Base-by-base conservation (phyloP, 1,284 basidiomycete genomes). In the Testicularia cyperi region DNA sequence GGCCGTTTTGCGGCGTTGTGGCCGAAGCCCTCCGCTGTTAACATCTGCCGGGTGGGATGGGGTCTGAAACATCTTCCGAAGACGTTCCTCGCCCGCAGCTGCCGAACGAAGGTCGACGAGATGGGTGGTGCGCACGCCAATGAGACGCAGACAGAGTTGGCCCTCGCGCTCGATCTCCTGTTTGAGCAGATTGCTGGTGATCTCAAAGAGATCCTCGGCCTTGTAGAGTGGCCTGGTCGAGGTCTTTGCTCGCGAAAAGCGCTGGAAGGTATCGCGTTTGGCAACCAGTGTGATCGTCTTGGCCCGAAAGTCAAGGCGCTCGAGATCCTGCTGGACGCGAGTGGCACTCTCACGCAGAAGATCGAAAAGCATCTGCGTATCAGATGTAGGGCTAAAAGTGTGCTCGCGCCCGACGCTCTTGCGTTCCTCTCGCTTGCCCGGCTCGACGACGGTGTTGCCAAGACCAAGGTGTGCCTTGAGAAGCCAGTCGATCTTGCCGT, bases 381-480 rank as follows among this genome's bases (percentile, higher is more conserved):
- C 54, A 12, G 44, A 38, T 3, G 68, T 74, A 4, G 72, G 71
- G n/a, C 52, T 53, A 44, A 75, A 75, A 4, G 72, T 75, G 36
- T 62, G 64, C 23, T 75, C 72, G n/a, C 71, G 51, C 10, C 72
- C 72, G n/a, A 74, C 68, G 16, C 65, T 69, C 30, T 67, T 66
- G 33, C 72, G 65, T 38, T 67, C 65, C 18, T 63, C 53, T 21
- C 72, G 60, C 38, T 67, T 61, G 37, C 57, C 56, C 4, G 68
- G 72, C 27, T 65, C 57, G 19, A 75, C 70, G 23, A 56, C 41
- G 2, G 63, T 66, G n/a, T 53, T 51, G 27, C 66, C 65, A 9
- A 75, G 47, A 4, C 72, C 72, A 5, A 75, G 58, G 30, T 72
- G 55, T 3, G 63, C 62, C 21, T 56, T 56, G 35, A 75, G 51